Base-by-base conservation (phyloP, 257 asterid species). In the Sherardia arvensis region DNA sequence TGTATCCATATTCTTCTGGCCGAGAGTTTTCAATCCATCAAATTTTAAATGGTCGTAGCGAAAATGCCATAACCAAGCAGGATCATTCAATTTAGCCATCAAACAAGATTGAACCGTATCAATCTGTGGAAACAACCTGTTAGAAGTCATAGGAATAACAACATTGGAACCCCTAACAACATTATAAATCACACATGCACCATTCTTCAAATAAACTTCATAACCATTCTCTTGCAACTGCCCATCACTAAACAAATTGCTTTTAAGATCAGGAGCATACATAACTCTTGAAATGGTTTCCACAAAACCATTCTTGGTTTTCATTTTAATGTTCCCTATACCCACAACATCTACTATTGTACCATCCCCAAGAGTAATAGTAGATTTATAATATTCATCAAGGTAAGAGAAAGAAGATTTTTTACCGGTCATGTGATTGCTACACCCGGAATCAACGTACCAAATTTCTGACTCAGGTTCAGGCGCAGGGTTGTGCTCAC, bases 181-280 rank as follows among this genome's bases (percentile, higher is more conserved):
- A 53, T 53, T 28, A 53, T 53, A 21, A 8, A 53, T 53, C 2
- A 3, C 48, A 21, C n/a, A n/a, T n/a, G n/a, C n/a, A n/a, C 63
- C 57, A 4, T 56, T 6, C 22, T 53, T 26, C 4, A 66, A 54
- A 15, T 36, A 12, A 18, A 66, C 10, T 6, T 0, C 49, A 38
- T 26, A 36, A 0, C 30, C 30, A 3, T 66, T 56, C 18, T 57
- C 71, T 36, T 56, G 65, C n/a, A 66, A 57, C 6, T 66, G 64
- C 26, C 65, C 71, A 17, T 11, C 43, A 40, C 71, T 66, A 0
- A 57, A 15, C 10, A 55, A 2, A 4, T 38, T 66, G 2, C 15
- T 40, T 8, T 66, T 26, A 1, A 66, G 38, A 2, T 53, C 23
- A 15, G 40, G 18, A 55, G 40, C 21, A 40, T 25, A 56, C 21